phyloP scores from a whole-genome alignment of 2,329 filamentous ascomycete species.

The Cercospora sp. region DNA sequence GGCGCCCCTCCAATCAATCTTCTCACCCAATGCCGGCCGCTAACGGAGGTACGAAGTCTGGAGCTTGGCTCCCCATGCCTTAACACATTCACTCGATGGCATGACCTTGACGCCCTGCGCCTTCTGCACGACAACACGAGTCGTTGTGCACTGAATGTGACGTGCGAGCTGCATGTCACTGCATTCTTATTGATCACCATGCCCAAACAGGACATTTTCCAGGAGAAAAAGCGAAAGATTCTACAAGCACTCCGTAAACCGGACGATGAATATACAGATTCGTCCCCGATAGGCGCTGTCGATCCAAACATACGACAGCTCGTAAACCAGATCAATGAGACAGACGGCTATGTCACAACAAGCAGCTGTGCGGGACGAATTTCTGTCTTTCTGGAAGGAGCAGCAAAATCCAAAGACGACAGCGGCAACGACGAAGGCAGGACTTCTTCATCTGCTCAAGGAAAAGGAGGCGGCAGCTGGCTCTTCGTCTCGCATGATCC shows the following conservation, averaged over 20 bases:
- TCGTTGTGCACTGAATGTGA: background rate
- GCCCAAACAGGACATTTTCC: conserved; percentile 14
- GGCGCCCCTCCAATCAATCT: background rate
- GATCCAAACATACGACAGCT: conserved; percentile 75
- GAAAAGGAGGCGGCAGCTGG: conserved; percentile 85
- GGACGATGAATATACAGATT: conserved; percentile 71
- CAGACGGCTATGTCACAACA: conserved; percentile 79
- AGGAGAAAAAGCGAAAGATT: conserved; percentile 68
- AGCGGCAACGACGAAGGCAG: conserved; percentile 20
- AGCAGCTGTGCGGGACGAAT: conserved; percentile 89
- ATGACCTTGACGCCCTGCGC: background rate
- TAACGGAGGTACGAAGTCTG: conserved; percentile 4
- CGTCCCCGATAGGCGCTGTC: conserved; percentile 84
- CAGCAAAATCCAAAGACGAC: conserved; percentile 45
- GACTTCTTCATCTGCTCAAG: conserved; percentile 56
- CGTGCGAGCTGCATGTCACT: background rate
- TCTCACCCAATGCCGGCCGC: background rate
- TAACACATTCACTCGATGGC: background rate
- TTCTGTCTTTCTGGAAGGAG: conserved; percentile 83
- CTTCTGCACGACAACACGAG: background rate
- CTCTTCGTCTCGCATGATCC: conserved; percentile 84
- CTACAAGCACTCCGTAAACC: conserved; percentile 68
- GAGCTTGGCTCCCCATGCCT: conserved; percentile 5
- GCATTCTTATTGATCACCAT: background rate
- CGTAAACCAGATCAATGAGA: conserved; percentile 73